phyloP scores from a whole-genome alignment of 164 flowering plant genomes.

The Cinnamomum micranthum region DNA sequence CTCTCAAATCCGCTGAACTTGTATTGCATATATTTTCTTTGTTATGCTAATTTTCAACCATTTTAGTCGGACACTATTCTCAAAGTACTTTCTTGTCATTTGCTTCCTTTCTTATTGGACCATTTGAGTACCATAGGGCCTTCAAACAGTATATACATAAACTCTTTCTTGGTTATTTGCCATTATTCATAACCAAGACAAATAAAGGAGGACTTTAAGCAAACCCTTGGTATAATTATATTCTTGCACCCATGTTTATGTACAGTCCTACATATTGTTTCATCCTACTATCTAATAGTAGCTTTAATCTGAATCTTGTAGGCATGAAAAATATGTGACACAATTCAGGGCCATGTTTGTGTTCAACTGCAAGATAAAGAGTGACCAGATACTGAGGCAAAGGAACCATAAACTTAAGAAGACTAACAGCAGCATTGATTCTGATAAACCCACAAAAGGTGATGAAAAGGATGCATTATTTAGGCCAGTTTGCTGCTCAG shows the following conservation, averaged over 20 bases:
- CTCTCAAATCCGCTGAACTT: no score
- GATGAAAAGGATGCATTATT: constrained; percentile 26
- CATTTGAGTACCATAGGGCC: no score
- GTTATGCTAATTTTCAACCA: no score
- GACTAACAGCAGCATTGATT: constrained; percentile 23
- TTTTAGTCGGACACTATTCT: no score
- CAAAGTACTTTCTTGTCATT: no score
- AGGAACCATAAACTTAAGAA: constrained; percentile 14
- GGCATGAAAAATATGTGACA: constrained; percentile 74
- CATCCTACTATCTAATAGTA: background rate
- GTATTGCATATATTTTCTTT: no score
- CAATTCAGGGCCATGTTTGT: constrained; percentile 82
- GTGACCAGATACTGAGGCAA: constrained; percentile 21
- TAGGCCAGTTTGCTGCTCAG: constrained; percentile 60
- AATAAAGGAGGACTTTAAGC: no score
- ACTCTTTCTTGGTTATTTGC: no score
- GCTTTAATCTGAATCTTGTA: constrained; percentile 21
- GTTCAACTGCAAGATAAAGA: constrained; percentile 54
- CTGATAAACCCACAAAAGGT: constrained; percentile 10
- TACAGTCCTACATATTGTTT: background rate
- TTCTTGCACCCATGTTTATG: background rate
- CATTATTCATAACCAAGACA: no score
- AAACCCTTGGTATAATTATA: no score
- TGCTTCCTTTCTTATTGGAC: no score
- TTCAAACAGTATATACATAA: no score